Conservation (phyloP, 805 yeast species). For the Priceomyces castillae region DNA sequence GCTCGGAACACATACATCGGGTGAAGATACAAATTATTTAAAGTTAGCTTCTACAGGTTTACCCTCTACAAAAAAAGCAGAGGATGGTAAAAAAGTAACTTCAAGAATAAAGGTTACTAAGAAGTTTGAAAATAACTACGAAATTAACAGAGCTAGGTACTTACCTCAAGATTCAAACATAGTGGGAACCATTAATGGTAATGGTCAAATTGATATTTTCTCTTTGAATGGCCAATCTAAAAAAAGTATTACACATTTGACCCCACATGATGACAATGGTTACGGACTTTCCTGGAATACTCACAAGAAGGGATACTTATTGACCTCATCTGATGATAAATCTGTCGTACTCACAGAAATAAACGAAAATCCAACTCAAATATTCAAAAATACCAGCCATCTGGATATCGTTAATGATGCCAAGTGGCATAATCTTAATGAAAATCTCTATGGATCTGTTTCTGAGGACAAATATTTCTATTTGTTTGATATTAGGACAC, state of each 20-base stretch:
- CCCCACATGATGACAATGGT: slow-evolving; percentile 65
- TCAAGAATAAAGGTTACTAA: slow-evolving; percentile 60
- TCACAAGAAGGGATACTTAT: slow-evolving; percentile 43
- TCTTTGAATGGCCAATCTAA: slow-evolving; percentile 28
- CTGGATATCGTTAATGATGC: slow-evolving; percentile 69
- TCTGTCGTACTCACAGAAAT: slow-evolving; percentile 63
- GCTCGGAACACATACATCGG: slow-evolving; percentile 73
- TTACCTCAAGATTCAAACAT: slow-evolving; percentile 58
- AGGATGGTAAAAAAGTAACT: slow-evolving; percentile 28
- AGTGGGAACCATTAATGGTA: slow-evolving; percentile 67
- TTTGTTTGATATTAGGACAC: slow-evolving; percentile 52
- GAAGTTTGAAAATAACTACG: slow-evolving; percentile 60
- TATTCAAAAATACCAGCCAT: slow-evolving; percentile 33
- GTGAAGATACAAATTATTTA: slow-evolving; percentile 61
- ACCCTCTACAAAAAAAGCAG: slow-evolving; percentile 36
- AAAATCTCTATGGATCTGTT: slow-evolving; percentile 61
- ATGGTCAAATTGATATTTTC: slow-evolving; percentile 59
- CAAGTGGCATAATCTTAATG: slow-evolving; percentile 61
- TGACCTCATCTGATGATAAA: slow-evolving; percentile 66
- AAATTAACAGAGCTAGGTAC: slow-evolving; percentile 69
- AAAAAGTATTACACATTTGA: slow-evolving; percentile 29
- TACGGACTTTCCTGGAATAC: slow-evolving; percentile 73
- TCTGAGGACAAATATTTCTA: slow-evolving; percentile 64
- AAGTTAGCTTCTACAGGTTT: slow-evolving; percentile 62
- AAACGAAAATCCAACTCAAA: slow-evolving; percentile 4